Conservation (phyloP, 1,284 basidiomycete genomes). For the Ceratobasidium sp. region DNA sequence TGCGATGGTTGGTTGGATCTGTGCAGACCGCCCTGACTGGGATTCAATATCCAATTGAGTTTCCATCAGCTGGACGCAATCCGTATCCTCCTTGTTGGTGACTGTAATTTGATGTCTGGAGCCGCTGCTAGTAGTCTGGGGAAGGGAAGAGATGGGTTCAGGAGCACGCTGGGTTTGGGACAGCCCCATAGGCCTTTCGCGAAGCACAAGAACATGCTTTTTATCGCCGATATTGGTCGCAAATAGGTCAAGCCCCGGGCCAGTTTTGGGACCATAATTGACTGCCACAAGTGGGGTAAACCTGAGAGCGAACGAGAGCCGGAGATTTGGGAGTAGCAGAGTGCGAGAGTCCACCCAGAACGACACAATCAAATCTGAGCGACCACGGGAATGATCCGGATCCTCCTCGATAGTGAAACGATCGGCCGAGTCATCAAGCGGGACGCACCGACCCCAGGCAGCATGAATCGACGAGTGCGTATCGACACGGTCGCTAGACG, state of each 20-base stretch:
- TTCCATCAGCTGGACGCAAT: not conserved
- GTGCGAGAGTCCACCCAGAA: conserved; percentile 4
- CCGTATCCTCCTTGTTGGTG: too few species aligned
- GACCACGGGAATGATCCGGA: not conserved
- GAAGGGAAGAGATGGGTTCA: not conserved
- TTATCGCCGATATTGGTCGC: not conserved
- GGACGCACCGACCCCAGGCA: conserved; percentile 8
- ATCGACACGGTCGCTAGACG: not conserved
- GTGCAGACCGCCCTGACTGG: not conserved
- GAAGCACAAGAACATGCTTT: conserved; percentile 1
- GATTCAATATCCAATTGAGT: not conserved
- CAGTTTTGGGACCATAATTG: not conserved
- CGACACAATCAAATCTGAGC: conserved; percentile 14
- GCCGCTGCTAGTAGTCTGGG: not conserved
- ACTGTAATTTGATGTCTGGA: not conserved
- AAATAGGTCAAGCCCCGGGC: not conserved
- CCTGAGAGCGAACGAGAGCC: not conserved
- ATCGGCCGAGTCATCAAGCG: not conserved
- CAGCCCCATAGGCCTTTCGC: conserved; percentile 13
- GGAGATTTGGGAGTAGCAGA: not conserved
- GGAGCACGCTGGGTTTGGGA: not conserved
- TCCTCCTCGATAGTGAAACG: conserved; percentile 21
- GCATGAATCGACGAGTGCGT: not conserved
- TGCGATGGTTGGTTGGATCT: not conserved
- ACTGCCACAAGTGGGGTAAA: not conserved